These are phyloP conservation scores for Calocybe gambosa DNA, from an alignment of 1,284 basidiomycete genomes.

Conservation along the genomic window DNA sequence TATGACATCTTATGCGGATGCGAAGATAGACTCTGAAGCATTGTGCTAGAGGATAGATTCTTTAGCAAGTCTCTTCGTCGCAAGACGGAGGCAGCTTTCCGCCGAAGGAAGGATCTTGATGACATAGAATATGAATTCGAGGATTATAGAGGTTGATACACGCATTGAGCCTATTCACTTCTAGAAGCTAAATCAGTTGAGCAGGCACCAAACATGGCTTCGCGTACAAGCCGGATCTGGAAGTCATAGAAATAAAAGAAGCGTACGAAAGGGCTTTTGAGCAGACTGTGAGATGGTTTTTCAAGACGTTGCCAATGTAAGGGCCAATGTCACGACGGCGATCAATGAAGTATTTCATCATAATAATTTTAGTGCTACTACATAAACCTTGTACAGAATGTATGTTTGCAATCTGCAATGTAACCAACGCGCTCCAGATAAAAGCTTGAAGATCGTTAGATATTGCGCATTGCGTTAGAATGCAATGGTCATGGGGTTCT, in stretches of 20 bases:
- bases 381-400: neutral
- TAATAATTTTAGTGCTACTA: neutral
- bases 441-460: neutral
- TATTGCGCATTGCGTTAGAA: too few relatives aligned
- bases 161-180: neutral
- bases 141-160: slow-evolving; percentile 42
- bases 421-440: too few relatives aligned
- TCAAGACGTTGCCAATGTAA: slow-evolving; percentile 29
- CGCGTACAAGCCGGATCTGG: slow-evolving; percentile 44
- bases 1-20: neutral
- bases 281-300: slow-evolving; percentile 42
- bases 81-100: slow-evolving; percentile 38
- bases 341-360: neutral
- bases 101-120: slow-evolving; percentile 34
- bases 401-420: neutral
- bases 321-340: too few relatives aligned
- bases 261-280: slow-evolving; percentile 44
- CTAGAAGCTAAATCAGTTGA: neutral
- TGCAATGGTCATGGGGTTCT: too few relatives aligned
- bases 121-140: slow-evolving; percentile 48
- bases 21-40: neutral
- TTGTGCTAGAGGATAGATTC: slow-evolving; percentile 40
- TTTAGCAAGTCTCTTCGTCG: slow-evolving; percentile 36
- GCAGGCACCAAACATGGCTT: slow-evolving; percentile 55
- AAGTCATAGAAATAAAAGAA: slow-evolving; percentile 38